Base-by-base conservation (phyloP, 2,329 filamentous ascomycete species). In the Colletotrichum salicis region DNA sequence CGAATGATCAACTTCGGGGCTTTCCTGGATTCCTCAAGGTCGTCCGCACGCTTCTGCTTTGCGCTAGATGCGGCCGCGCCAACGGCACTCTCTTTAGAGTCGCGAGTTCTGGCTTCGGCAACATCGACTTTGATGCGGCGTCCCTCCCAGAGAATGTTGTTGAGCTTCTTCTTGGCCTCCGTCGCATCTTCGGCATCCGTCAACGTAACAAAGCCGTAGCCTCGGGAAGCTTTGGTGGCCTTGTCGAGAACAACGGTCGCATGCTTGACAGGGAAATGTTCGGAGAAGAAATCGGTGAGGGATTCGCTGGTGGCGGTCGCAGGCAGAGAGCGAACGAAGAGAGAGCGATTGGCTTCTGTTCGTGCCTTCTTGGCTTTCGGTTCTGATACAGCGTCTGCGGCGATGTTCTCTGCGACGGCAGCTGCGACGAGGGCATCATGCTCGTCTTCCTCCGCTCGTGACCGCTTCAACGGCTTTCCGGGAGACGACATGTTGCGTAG, bases 161-260 rank as follows among this genome's bases (percentile, higher is more conserved):
- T 90, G 78, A 98, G 89, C 80, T 97, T 93, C 69, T 92, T 89
- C 79, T 93, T 89, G 22, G 96, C 97, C 74, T 92, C 89, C 75
- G 91, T 86, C 13, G 96, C 95, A 85, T 99, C 96, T 75, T 98
- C 95, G 35, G 93, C 89, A 79, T 99, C 96, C 76, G 95, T 94
- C 78, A 99, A 96, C 2, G 96, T 98, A 69, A 99, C 96, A 82
- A 99, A 99, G 64, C 96, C 96, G 81, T 95, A 99, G 22, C 96
- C 96, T 79, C 94, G 93, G 15, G 94, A 98, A 76, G 91, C 86
- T 79, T 97, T 97, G 2, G 95, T 97, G 75, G 91, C 87, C 19
- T 93, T 91, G 80, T 99, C 96, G 68, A 92, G 84, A 51, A 99
- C 95, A 5, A 97, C 95, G n/a, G 93, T 94, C 64, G 96, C 96